Evolutionary conservation across 305 asterid genomes (phyloP), one percentile per base, ranked within the genome.

Genomic region (Fraxinus sp.): DNA sequence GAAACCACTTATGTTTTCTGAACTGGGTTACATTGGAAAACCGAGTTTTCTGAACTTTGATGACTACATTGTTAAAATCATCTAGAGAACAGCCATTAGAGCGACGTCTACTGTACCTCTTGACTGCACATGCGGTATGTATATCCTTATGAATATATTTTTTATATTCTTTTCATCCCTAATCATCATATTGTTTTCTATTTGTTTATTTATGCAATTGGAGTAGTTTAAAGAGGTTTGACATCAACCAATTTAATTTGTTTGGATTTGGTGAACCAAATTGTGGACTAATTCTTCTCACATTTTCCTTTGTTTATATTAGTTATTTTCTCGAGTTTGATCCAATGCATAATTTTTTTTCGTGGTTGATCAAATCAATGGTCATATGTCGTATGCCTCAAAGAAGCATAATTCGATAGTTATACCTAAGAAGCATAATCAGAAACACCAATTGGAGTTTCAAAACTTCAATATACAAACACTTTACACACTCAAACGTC

Each of bases 381-480:
- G 84, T 91, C 95, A 88, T 91, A 90, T 8, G 98, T 91, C 99
- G 93, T 96, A 75, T 96, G 98, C 83, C 97, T 92, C 30, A 97
- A 89, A 68, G 99, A 92, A 7, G 43, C 43, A 37, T 37, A 7
- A 37, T 37, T 11, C 5, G 55, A 43, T 3, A 3, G 16, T 13
- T 11, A 11, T 49, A 49, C 20, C 62, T 49, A 14, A 1, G 62
- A 49, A 49, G 62, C 22, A 49, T 49, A 49, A 49, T 49, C n/a
- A 16, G 0, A 71, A 81, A 79, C 30, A 7, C 3, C 37, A 77
- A 0, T 10, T 10, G 52, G 5, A 11, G 55, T 37, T 37, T 37
- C 43, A 37, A 37, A 37, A 7, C 43, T 37, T 37, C 7, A 37
- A 37, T 1, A 1, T 7, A 37, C 43, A 37, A 37, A 7, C 9